phyloP scores from a whole-genome alignment of 495 filamentous ascomycete genomes.

The Tirmania nivea region DNA sequence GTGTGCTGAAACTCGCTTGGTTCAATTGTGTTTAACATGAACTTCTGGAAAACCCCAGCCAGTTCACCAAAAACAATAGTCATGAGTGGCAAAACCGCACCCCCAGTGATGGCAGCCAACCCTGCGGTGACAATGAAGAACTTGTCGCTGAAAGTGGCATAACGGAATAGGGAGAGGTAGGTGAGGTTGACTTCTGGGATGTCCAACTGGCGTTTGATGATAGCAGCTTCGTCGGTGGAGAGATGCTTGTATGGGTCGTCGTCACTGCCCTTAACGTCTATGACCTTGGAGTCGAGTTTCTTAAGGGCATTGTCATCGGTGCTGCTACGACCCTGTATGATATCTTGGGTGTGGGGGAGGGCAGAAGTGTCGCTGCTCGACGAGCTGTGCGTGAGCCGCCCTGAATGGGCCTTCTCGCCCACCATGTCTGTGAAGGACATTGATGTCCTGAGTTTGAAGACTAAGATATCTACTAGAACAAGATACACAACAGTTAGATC shows the following conservation, averaged over 20 bases:
- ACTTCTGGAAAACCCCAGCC: slow-evolving; percentile 47
- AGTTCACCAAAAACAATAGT: slow-evolving; percentile 43
- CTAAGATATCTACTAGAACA: too few relatives aligned
- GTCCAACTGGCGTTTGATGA: slow-evolving; percentile 50
- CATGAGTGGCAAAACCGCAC: slow-evolving; percentile 69
- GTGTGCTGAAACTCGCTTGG: slow-evolving; percentile 14
- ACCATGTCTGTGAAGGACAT: too few relatives aligned
- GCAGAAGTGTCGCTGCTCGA: too few relatives aligned
- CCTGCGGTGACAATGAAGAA: slow-evolving; percentile 45
- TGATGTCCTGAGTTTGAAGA: too few relatives aligned
- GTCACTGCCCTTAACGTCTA: slow-evolving; percentile 20
- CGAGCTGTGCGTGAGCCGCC: too few relatives aligned
- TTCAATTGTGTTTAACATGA: slow-evolving; percentile 27
- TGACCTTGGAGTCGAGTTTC: slow-evolving; percentile 32
- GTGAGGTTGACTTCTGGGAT: slow-evolving; percentile 42
- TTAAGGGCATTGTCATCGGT: slow-evolving; percentile 9
- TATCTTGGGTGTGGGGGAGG: too few relatives aligned
- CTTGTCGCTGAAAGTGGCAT: slow-evolving; percentile 52
- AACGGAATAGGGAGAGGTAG: slow-evolving; percentile 51
- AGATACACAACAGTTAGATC: too few relatives aligned
- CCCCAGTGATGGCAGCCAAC: slow-evolving; percentile 51
- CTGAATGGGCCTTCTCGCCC: too few relatives aligned
- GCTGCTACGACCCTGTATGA: neutral
- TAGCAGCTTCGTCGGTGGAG: slow-evolving; percentile 38
- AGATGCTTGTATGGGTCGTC: slow-evolving; percentile 33